Evolutionary conservation across 441 rosid genomes (phyloP).

Genomic region (California macrophylla): DNA sequence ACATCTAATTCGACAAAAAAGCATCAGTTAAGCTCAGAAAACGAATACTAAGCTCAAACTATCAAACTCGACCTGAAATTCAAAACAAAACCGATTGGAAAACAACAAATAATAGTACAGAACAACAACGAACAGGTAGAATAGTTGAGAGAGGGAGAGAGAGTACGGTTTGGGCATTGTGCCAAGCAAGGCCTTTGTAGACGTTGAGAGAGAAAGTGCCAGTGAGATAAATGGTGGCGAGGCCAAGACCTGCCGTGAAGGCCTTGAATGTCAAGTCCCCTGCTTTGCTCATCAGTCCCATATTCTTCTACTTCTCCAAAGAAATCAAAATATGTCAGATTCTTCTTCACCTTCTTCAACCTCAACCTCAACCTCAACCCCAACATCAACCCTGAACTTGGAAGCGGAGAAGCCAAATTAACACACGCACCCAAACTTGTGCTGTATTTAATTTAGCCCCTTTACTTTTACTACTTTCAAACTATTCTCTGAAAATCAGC

Average conservation of each 20-base stretch:
- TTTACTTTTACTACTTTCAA: no score
- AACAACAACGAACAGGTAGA: neutral
- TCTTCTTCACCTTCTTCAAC: neutral
- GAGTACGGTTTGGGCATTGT: slow-evolving; percentile 55
- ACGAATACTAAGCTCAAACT: neutral
- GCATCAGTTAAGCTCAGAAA: neutral
- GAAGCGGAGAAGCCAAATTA: neutral
- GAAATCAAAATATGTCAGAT: neutral
- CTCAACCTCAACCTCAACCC: no score
- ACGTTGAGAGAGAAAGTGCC: slow-evolving; percentile 64
- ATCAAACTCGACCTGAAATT: neutral
- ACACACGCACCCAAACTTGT: neutral
- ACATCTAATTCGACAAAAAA: neutral
- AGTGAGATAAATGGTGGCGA: slow-evolving; percentile 61
- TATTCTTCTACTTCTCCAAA: slow-evolving; percentile 18
- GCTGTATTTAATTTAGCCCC: neutral
- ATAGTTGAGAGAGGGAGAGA: neutral
- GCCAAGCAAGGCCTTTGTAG: slow-evolving; percentile 70
- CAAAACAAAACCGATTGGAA: neutral
- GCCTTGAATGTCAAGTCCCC: slow-evolving; percentile 66
- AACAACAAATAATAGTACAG: neutral
- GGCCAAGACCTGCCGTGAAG: slow-evolving; percentile 63
- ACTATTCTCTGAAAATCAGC: no score
- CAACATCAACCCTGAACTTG: neutral
- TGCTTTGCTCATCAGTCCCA: slow-evolving; percentile 49